Evolutionary conservation across 2,329 filamentous ascomycete genomes (phyloP), one percentile per base, ranked within the genome.

Genomic region (Cryphonectria parasitica): DNA sequence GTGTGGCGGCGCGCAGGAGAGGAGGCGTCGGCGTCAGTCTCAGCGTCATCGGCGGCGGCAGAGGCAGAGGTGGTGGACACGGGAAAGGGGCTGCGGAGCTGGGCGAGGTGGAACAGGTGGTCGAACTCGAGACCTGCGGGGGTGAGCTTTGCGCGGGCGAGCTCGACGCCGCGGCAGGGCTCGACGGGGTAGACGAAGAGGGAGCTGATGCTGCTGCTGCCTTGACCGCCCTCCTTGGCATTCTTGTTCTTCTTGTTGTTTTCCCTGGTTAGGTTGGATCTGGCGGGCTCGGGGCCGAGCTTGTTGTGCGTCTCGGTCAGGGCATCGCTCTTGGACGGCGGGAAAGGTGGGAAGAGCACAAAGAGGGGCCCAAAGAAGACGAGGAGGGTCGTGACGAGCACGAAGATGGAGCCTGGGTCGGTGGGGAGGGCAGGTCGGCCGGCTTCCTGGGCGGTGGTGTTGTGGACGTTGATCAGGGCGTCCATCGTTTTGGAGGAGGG

Each of bases 171-270:
- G 69, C 83, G 84, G 79, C 94, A 97, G 69, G 92, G 93, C 82
- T 97, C 95, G 79, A 97, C 82, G 0, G 95, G 94, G 79, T 96
- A 95, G 71, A 94, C 87, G 82, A 90, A 91, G 66, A 97, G 83
- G 69, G 91, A 92, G 79, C 93, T 80, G 66, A 87, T 78, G 28
- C 69, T 73, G 7, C 63, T 17, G 25, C 62, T 25, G 5, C 62
- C 5, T n/a, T n/a, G n/a, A 3, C 54, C 54, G 1, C 22, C 36
- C 36, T 39, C 11, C 36, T 39, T 39, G 75, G 70, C 64, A 73
- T 72, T 11, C 76, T 70, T 43, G 74, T 43, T 34, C 17, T 28
- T 17, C 13, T 41, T 28, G n/a, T n/a, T 31, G 5, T 68, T 28
- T 64, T 64, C 52, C 62, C 74, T 67, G 52, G 73, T 75, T 64